These are phyloP conservation scores for Pythium inflatum DNA, from an alignment of 352 stramenopile species.

Conservation along the genomic window DNA sequence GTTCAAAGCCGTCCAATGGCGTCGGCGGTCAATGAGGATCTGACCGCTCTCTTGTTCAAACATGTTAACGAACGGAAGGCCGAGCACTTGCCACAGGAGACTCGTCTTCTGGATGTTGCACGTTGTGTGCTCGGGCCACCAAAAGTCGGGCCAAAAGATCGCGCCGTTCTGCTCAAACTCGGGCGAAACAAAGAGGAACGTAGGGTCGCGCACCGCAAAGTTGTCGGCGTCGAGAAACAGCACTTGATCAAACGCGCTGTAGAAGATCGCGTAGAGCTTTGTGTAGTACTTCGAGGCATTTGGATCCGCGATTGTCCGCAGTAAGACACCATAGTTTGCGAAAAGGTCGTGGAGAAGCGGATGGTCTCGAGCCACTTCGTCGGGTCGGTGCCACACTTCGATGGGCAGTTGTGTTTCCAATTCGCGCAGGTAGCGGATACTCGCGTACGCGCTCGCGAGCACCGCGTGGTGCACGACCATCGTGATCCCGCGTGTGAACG, in stretches of 20 bases:
- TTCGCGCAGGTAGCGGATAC: slow-evolving; percentile 75
- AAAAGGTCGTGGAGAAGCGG: slow-evolving; percentile 75
- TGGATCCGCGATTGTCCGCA: slow-evolving; percentile 81
- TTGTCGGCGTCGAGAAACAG: slow-evolving; percentile 86
- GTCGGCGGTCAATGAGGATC: slow-evolving; percentile 64
- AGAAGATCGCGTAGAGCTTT: slow-evolving; percentile 87
- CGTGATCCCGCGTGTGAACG: slow-evolving; percentile 45
- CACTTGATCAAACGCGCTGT: slow-evolving; percentile 86
- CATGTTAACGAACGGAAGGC: slow-evolving; percentile 88
- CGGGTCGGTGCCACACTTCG: slow-evolving; percentile 84
- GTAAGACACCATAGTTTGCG: slow-evolving; percentile 69
- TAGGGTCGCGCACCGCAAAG: slow-evolving; percentile 76
- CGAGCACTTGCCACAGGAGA: slow-evolving; percentile 67
- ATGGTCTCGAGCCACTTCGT: slow-evolving; percentile 87
- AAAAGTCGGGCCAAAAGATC: slow-evolving; percentile 88
- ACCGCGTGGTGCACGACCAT: slow-evolving; percentile 89
- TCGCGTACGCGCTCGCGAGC: slow-evolving; percentile 75
- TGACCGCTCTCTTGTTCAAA: slow-evolving; percentile 87
- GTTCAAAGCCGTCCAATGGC: slow-evolving; percentile 43
- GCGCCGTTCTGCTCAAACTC: slow-evolving; percentile 76
- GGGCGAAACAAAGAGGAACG: slow-evolving; percentile 81
- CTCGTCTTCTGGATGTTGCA: slow-evolving; percentile 82
- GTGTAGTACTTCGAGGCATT: slow-evolving; percentile 78
- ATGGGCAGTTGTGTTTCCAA: slow-evolving; percentile 79
- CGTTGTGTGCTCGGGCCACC: slow-evolving; percentile 57